Evolutionary conservation across 352 stramenopile species (phyloP).

Genomic region (Thalassiosira hispida): DNA sequence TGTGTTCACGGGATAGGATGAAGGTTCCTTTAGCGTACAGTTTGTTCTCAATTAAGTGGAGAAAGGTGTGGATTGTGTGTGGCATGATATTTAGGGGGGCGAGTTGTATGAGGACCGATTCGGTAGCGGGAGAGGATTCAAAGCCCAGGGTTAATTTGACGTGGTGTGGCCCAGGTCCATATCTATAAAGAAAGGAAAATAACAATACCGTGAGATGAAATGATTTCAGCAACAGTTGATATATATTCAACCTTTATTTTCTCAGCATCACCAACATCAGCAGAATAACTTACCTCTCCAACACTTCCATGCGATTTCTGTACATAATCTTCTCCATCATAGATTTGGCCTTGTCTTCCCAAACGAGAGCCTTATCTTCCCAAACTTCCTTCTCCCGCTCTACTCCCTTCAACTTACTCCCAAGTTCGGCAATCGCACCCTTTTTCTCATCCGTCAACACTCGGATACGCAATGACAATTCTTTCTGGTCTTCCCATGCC

Average conservation of each 20-base stretch:
- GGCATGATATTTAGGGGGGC: constrained; percentile 65
- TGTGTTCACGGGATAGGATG: constrained; percentile 37
- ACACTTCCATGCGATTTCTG: constrained; percentile 24
- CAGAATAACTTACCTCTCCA: constrained; percentile 22
- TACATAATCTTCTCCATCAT: constrained; percentile 32
- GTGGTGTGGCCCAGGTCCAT: constrained; percentile 36
- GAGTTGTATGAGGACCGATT: constrained; percentile 50
- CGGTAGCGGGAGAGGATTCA: constrained; percentile 1
- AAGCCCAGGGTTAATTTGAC: constrained; percentile 26
- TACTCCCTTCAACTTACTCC: too few relatives aligned
- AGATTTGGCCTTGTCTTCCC: constrained; percentile 11
- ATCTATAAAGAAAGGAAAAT: constrained; percentile 17
- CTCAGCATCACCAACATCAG: neutral
- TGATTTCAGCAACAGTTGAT: neutral
- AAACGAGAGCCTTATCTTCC: neutral
- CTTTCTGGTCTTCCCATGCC: too few relatives aligned
- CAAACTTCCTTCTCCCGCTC: neutral
- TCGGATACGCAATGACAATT: too few relatives aligned
- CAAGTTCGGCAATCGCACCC: too few relatives aligned
- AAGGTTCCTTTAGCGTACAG: constrained; percentile 59
- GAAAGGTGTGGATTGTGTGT: constrained; percentile 70
- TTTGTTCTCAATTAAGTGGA: constrained; percentile 64
- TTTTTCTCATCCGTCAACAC: too few relatives aligned
- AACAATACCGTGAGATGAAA: neutral
- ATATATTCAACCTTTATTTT: neutral